phyloP scores from a whole-genome alignment of 106 monocot genomes.

The Alisma plantagoaquatica region DNA sequence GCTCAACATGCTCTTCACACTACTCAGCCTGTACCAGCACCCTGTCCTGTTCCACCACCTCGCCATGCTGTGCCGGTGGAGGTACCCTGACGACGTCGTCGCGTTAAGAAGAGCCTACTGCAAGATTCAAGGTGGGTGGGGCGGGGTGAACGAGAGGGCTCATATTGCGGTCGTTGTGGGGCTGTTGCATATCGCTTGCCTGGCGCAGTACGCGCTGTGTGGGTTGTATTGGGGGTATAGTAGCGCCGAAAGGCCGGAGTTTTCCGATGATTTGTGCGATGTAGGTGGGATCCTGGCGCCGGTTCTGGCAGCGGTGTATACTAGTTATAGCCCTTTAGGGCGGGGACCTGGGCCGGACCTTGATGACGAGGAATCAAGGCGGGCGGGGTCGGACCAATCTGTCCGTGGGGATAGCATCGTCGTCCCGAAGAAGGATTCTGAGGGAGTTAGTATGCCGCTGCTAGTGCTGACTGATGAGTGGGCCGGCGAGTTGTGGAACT shows the following conservation, averaged over 20 bases:
- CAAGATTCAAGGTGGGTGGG: conserved; percentile 15
- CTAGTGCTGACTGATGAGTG: conserved; percentile 4
- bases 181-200: conserved; percentile 39
- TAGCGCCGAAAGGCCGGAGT: conserved; percentile 19
- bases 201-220: conserved; percentile 34
- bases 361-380: background rate
- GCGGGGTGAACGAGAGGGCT: conserved; percentile 17
- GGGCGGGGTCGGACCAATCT: no score
- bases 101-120: conserved; percentile 31
- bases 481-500: conserved; percentile 22
- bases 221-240: conserved; percentile 52
- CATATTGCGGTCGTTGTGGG: conserved; percentile 29
- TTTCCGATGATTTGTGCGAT: conserved; percentile 18
- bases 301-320: conserved; percentile 27
- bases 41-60: conserved; percentile 40
- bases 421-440: background rate
- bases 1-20: conserved; percentile 55
- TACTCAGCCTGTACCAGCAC: conserved; percentile 46
- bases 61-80: conserved; percentile 29
- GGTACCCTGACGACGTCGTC: conserved; percentile 11
- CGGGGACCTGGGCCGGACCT: no score
- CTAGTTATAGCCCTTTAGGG: conserved; percentile 27
- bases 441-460: background rate
- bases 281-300: conserved; percentile 25
- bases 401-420: background rate